A percentile compares a stretch with the other conserved stretches of the same genome.
These are phyloP conservation scores for Lineolata rhizophorae DNA, from an alignment of 495 filamentous ascomycete species.

Conservation along the genomic window DNA sequence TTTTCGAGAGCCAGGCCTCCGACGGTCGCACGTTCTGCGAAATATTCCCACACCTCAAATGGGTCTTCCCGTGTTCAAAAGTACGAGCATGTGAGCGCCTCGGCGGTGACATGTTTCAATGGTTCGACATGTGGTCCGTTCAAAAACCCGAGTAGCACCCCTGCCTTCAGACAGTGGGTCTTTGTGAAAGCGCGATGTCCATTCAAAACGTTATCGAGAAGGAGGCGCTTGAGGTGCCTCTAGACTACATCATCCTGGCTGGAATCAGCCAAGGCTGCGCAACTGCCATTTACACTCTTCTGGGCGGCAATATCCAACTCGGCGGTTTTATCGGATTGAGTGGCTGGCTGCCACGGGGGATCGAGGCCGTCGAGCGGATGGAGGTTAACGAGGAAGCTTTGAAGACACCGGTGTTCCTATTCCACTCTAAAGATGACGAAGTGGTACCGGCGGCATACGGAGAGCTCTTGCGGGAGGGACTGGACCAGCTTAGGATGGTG, in stretches of 20 bases:
- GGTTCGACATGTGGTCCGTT: conserved; percentile 13
- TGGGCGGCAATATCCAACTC: conserved; percentile 1
- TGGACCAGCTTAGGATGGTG: conserved; percentile 6
- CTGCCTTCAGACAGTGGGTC: conserved; percentile 4
- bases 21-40: conserved; percentile 6
- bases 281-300: conserved; percentile 7
- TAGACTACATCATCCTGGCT: conserved; percentile 6
- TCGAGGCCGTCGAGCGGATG: conserved; percentile 2
- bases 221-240: conserved; percentile 4
- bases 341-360: conserved; percentile 12
- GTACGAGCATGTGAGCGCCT: conserved; percentile 5
- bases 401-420: conserved; percentile 7
- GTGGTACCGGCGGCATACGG: conserved; percentile 8
- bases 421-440: conserved; percentile 8
- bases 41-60: conserved; percentile 9
- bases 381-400: neutral
- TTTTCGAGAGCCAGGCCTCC: conserved; percentile 11
- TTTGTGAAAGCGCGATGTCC: conserved; percentile 2
- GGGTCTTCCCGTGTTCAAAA: conserved; percentile 7
- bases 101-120: conserved; percentile 6
- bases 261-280: conserved; percentile 14
- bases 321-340: conserved; percentile 11
- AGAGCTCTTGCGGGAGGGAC: conserved; percentile 1
- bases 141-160: conserved; percentile 5
- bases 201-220: conserved; percentile 3